Evolutionary conservation across 2,329 filamentous ascomycete species (phyloP).

Genomic region (Orbilia oligospora): DNA sequence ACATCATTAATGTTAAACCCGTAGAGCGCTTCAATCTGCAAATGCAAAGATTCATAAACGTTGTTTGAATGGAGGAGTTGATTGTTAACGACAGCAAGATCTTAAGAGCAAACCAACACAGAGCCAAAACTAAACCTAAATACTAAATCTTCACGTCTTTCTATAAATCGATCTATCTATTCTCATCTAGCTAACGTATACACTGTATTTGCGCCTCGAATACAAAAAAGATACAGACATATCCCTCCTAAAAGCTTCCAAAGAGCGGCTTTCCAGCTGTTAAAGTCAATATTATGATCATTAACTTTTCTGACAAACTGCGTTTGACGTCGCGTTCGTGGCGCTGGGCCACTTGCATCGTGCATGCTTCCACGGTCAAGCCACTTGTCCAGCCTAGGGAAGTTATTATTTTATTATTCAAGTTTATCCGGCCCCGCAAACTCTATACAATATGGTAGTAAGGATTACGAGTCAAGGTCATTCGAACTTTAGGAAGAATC

Average conservation of each 20-base stretch:
- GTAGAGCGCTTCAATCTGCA: background rate
- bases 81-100: no score
- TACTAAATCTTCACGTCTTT: no score
- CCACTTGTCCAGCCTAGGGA: constrained; percentile 33
- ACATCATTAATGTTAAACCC: background rate
- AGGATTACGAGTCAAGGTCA: constrained; percentile 22
- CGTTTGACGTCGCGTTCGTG: background rate
- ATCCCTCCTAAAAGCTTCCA: background rate
- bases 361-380: constrained; percentile 16
- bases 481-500: constrained; percentile 16
- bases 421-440: constrained; percentile 44
- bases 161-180: no score
- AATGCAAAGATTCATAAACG: background rate
- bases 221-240: background rate
- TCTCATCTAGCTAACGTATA: no score
- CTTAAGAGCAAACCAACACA: no score
- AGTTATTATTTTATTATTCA: constrained; percentile 56
- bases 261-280: no score
- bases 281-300: no score
- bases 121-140: no score
- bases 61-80: no score
- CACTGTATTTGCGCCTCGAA: no score
- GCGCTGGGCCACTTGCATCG: background rate
- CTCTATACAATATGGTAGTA: no score
- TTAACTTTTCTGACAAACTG: no score